Conservation (phyloP, 2,329 filamentous ascomycete species). For the Cercospora canescens region DNA sequence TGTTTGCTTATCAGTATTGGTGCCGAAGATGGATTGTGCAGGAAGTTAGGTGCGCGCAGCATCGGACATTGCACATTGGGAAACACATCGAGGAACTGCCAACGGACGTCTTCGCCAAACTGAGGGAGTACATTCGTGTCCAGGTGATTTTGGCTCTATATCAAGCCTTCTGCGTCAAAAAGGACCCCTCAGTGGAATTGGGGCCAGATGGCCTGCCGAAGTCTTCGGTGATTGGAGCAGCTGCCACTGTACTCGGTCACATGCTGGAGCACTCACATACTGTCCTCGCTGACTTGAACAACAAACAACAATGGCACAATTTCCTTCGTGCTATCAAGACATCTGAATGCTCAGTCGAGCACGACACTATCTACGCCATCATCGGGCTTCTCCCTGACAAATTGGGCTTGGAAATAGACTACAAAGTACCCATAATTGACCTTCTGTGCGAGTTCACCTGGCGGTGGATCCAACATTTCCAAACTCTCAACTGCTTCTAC, state of each 20-base stretch:
- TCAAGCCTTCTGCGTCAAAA: neutral
- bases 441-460: constrained; percentile 5
- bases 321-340: constrained; percentile 1
- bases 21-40: constrained; percentile 12
- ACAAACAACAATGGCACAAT: neutral
- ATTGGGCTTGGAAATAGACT: constrained; percentile 5
- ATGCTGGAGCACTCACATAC: neutral
- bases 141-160: neutral
- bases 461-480: neutral
- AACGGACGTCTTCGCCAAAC: neutral
- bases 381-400: constrained; percentile 7
- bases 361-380: constrained; percentile 7
- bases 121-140: constrained; percentile 4
- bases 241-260: neutral
- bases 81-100: neutral
- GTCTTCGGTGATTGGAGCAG: neutral
- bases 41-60: constrained; percentile 5
- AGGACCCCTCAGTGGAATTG: neutral
- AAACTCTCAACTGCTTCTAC: constrained; percentile 6
- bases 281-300: neutral
- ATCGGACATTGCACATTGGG: constrained; percentile 1
- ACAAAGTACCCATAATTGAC: constrained; percentile 1
- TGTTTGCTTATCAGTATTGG: constrained; percentile 4
- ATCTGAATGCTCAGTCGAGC: constrained; percentile 4
- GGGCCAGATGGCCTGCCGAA: neutral